Evolutionary conservation across 1,139 yeast species (phyloP).

Genomic region (Kodamaea sp.): DNA sequence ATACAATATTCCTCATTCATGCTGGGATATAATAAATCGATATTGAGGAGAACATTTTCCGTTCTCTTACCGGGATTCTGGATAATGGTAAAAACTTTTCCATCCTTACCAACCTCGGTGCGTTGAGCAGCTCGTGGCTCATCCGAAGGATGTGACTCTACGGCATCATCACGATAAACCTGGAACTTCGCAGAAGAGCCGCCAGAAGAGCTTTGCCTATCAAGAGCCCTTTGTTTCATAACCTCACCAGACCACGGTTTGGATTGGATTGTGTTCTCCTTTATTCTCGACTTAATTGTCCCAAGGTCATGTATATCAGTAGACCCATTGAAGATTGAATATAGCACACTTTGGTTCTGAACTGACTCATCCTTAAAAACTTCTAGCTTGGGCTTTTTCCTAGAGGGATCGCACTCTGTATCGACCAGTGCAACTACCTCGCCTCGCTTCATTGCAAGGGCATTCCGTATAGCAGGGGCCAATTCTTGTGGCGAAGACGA

Average conservation of each 20-base stretch:
- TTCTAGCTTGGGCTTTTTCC: constrained; percentile 28
- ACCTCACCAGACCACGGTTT: constrained; percentile 71
- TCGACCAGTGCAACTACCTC: constrained; percentile 5
- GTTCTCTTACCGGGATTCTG: constrained; percentile 58
- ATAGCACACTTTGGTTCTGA: constrained; percentile 28
- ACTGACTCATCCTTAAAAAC: constrained; percentile 31
- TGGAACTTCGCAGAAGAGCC: constrained; percentile 26
- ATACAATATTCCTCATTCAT: constrained; percentile 51
- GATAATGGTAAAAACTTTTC: constrained; percentile 47
- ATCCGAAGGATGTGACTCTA: constrained; percentile 4
- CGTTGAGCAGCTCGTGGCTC: constrained; percentile 7
- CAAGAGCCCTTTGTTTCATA: constrained; percentile 36
- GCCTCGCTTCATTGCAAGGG: constrained; percentile 32
- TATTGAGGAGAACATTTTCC: constrained; percentile 65
- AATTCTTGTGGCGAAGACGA: not conserved
- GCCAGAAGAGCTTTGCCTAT: constrained; percentile 11
- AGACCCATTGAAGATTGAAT: constrained; percentile 28
- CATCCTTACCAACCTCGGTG: constrained; percentile 42
- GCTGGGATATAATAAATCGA: constrained; percentile 54
- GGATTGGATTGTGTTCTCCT: constrained; percentile 64
- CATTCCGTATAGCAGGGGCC: constrained; percentile 14
- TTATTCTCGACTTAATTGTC: constrained; percentile 49
- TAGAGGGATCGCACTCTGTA: constrained; percentile 2
- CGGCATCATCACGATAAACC: constrained; percentile 41
- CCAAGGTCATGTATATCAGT: constrained; percentile 40